phyloP scores from a whole-genome alignment of 805 yeast species.

The Metschnikowia corniflorae region DNA sequence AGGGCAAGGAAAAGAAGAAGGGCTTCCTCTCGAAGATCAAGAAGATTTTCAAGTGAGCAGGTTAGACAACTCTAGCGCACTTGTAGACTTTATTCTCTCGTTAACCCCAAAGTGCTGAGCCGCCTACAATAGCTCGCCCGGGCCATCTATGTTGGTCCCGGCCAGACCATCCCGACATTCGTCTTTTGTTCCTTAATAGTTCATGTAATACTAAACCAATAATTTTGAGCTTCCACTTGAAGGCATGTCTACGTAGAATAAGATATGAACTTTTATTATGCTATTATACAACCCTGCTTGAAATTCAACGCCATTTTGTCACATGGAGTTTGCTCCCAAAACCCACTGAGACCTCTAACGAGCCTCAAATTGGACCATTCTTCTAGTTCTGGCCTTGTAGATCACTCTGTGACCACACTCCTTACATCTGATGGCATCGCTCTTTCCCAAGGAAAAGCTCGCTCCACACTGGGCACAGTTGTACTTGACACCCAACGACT shows the following conservation, averaged over 20 bases:
- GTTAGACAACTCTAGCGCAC: slow-evolving; percentile 6
- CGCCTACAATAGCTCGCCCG: slow-evolving; percentile 4
- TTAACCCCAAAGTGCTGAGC: slow-evolving; percentile 2
- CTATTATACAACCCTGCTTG: slow-evolving; percentile 9
- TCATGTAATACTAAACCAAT: slow-evolving; percentile 8
- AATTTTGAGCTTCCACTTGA: too few species aligned
- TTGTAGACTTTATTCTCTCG: slow-evolving; percentile 2
- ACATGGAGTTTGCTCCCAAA: too few species aligned
- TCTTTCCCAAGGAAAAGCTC: slow-evolving; percentile 79
- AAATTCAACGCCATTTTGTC: too few species aligned
- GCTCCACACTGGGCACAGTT: slow-evolving; percentile 96
- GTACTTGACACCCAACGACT: slow-evolving; percentile 81
- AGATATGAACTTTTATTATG: slow-evolving; percentile 7
- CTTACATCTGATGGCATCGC: slow-evolving; percentile 96
- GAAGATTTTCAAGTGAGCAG: slow-evolving; percentile 31
- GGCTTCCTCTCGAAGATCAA: slow-evolving; percentile 41
- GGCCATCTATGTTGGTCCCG: slow-evolving; percentile 1
- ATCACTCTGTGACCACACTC: slow-evolving; percentile 98
- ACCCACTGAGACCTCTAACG: too few species aligned
- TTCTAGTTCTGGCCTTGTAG: slow-evolving; percentile 94
- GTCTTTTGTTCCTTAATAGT: slow-evolving; percentile 5
- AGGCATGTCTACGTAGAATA: too few species aligned
- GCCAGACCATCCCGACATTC: slow-evolving; percentile 6
- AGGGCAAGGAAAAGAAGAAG: slow-evolving; percentile 32
- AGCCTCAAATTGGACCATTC: slow-evolving; percentile 70